Conservation (phyloP, 768 basidiomycete genomes). For the Rhizopogon rudus region DNA sequence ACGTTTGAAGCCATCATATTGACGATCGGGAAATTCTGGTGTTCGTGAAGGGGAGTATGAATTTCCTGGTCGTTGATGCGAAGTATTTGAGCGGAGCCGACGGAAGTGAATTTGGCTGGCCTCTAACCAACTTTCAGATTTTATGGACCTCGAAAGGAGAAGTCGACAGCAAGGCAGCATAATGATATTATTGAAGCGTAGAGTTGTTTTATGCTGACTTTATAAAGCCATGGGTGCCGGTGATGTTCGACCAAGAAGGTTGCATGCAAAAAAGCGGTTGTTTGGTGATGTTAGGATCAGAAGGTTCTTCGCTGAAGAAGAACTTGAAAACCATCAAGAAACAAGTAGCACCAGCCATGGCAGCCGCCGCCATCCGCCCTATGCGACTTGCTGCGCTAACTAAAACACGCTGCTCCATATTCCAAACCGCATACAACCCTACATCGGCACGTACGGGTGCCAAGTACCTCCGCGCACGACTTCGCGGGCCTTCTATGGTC, state of each 20-base stretch:
- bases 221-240: not conserved
- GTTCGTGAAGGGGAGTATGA: not conserved
- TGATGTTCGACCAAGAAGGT: not conserved
- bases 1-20: not conserved
- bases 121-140: conserved; percentile 14
- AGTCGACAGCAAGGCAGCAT: conserved; percentile 21
- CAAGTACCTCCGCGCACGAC: conserved; percentile 80
- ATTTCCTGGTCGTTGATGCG: not conserved
- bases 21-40: not conserved
- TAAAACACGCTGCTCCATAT: conserved; percentile 65
- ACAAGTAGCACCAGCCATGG: conserved; percentile 10
- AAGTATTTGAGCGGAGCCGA: conserved; percentile 9
- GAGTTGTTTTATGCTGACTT: not conserved
- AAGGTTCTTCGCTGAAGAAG: conserved; percentile 9
- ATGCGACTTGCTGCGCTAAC: conserved; percentile 57
- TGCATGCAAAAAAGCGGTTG: conserved; percentile 7
- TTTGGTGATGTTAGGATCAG: conserved; percentile 26
- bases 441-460: conserved; percentile 77
- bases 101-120: conserved; percentile 14
- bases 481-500: conserved; percentile 83
- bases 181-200: not conserved
- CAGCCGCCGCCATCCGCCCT: conserved; percentile 30
- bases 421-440: conserved; percentile 89
- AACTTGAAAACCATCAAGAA: not conserved
- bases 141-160: conserved; percentile 6